Conservation (phyloP, 2,329 filamentous ascomycete species). For the Penicillium sp. region DNA sequence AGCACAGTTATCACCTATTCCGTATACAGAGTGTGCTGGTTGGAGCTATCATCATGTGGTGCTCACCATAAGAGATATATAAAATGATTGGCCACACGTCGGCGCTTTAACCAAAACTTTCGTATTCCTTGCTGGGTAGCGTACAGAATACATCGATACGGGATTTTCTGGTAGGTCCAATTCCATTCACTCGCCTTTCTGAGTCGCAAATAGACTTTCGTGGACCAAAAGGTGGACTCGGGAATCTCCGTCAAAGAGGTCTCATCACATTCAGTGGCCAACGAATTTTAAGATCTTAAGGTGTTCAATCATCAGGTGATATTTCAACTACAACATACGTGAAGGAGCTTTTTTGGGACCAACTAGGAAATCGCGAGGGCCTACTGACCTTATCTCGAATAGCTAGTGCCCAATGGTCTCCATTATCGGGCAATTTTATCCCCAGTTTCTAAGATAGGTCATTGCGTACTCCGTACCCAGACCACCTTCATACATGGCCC, state of each 20-base stretch:
- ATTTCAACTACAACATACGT: neutral
- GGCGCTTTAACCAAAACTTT: neutral
- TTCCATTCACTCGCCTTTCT: neutral
- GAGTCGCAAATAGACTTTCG: slow-evolving; percentile 1
- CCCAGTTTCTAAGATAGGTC: neutral
- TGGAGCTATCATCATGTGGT: slow-evolving; percentile 3
- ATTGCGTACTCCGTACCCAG: neutral
- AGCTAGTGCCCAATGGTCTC: neutral
- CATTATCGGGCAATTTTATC: neutral
- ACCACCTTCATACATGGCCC: neutral
- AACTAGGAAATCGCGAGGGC: neutral
- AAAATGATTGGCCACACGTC: neutral
- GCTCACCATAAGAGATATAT: neutral
- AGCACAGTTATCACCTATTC: slow-evolving; percentile 4
- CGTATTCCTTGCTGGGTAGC: slow-evolving; percentile 1
- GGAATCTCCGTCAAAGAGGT: neutral
- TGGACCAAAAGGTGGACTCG: neutral
- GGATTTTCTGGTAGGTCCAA: neutral
- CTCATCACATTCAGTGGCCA: neutral
- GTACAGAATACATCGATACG: neutral
- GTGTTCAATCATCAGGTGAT: neutral
- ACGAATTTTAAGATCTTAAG: neutral
- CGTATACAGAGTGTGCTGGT: neutral
- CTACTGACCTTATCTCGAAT: slow-evolving; percentile 1
- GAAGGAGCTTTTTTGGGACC: neutral